Base-by-base conservation (phyloP, 495 filamentous ascomycete genomes). In the Penicillium riverlandense region DNA sequence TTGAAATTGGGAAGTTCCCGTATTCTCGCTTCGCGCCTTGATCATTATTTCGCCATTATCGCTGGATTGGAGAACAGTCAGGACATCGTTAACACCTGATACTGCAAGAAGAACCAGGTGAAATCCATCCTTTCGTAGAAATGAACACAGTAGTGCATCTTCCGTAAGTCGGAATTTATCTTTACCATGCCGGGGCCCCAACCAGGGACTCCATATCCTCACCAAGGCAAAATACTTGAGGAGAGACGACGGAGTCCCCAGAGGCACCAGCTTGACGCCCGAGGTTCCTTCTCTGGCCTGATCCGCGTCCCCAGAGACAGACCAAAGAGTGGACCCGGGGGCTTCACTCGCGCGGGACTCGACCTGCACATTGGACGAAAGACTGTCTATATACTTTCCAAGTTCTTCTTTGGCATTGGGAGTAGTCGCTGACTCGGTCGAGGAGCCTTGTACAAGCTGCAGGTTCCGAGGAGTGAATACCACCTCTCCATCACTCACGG, bases 171-270 rank as follows among this genome's bases (percentile, higher is more conserved):
- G 55, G 29, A 94, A 85, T 6, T 67, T 59, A 8, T 69, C 61
- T 41, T 74, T 79, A 11, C 91, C 91, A 62, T 98, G 92, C 11
- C 88, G 72, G 14, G 92, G 92, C 0, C 84, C 87, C 11, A 97
- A 69, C 92, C 92, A 97, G 1, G 90, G 82, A 28, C 70, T 73
- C 78, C 83, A 90, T 2, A 85, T 65, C n/a, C 88, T 80, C 11
- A 89, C 83, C 7, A 92, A 64, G 5, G 87, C 78, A 55, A 95
- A 90, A 75, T 87, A 91, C 45, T 81, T 63, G 9, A 56, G 58
- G 38, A 65, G 58, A 16, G 62, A 67, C 42, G 75, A 82, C 13
- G 86, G 83, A 1, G 65, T 57, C 0, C 90, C 90, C 8, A 96
- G 70, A 8, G 69, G 70, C 28, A 83, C 56, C 35, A 74, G 61